phyloP scores from a whole-genome alignment of 2,329 filamentous ascomycete genomes.

The Colletotrichum lupini region DNA sequence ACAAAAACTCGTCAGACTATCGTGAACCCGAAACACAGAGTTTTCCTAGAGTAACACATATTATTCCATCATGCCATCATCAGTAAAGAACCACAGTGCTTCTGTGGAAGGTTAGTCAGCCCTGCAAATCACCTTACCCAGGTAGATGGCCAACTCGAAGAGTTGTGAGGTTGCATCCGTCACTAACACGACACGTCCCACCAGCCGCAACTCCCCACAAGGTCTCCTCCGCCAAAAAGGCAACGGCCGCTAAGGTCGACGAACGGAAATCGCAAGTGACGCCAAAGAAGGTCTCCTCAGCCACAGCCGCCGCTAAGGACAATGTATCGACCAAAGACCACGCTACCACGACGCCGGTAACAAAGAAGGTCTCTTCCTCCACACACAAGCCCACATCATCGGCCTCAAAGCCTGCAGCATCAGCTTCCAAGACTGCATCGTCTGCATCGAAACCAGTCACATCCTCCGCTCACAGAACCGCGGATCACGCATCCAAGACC shows the following conservation, averaged over 20 bases:
- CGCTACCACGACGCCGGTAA: neutral
- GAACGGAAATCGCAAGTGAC: conserved; percentile 1
- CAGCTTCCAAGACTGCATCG: neutral
- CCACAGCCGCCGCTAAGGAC: neutral
- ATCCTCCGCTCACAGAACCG: neutral
- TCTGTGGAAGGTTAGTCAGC: conserved; percentile 7
- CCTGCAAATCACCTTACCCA: no score
- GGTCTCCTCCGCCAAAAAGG: conserved; percentile 1
- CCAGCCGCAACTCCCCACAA: conserved; percentile 17
- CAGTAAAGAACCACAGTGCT: conserved; percentile 11
- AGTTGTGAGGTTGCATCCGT: no score
- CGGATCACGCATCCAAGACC: neutral
- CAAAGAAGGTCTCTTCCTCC: conserved; percentile 8
- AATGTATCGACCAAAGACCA: neutral
- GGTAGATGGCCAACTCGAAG: neutral
- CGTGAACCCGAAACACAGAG: neutral
- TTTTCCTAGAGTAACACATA: neutral
- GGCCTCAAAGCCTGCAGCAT: neutral
- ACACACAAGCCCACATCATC: conserved; percentile 1
- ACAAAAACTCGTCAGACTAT: neutral
- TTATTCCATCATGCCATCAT: conserved; percentile 10
- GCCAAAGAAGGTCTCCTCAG: neutral
- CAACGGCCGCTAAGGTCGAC: neutral
- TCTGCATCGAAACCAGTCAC: neutral
- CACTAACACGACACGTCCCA: neutral